These are phyloP conservation scores for Elsinoe arachidis DNA, from an alignment of 2,329 filamentous ascomycete genomes.

Conservation along the genomic window DNA sequence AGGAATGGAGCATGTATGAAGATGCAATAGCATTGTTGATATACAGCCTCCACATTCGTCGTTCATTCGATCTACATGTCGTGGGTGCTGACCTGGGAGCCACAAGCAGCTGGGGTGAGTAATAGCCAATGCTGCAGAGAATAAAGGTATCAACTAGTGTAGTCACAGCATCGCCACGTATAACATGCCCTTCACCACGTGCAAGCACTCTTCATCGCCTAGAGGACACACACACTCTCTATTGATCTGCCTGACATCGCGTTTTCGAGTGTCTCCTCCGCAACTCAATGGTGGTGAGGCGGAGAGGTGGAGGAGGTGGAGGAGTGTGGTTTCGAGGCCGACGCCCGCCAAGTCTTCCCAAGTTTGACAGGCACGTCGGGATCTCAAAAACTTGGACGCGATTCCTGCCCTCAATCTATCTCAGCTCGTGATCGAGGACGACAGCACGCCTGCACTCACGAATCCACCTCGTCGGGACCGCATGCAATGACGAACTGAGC, in stretches of 20 bases:
- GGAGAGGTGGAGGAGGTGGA: background rate
- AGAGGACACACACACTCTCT: too few relatives aligned
- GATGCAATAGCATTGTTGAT: background rate
- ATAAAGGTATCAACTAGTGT: too few relatives aligned
- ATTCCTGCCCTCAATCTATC: background rate
- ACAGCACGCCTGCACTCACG: background rate
- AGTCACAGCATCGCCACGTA: too few relatives aligned
- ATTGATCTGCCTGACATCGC: too few relatives aligned
- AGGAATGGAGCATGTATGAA: background rate
- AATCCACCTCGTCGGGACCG: background rate
- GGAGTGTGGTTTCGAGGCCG: background rate
- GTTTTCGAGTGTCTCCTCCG: too few relatives aligned
- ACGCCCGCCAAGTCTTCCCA: background rate
- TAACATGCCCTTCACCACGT: too few relatives aligned
- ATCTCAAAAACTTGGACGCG: background rate
- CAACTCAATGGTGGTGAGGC: background rate
- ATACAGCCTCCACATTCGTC: too few relatives aligned
- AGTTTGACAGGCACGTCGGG: background rate
- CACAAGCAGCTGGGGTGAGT: too few relatives aligned
- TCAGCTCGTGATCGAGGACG: background rate
- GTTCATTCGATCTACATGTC: too few relatives aligned
- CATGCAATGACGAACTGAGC: background rate
- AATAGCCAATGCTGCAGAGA: too few relatives aligned
- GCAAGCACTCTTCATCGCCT: too few relatives aligned
- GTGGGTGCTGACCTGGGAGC: too few relatives aligned